phyloP scores from a whole-genome alignment of 2,329 filamentous ascomycete genomes.

The Lachnellula occidentalis region DNA sequence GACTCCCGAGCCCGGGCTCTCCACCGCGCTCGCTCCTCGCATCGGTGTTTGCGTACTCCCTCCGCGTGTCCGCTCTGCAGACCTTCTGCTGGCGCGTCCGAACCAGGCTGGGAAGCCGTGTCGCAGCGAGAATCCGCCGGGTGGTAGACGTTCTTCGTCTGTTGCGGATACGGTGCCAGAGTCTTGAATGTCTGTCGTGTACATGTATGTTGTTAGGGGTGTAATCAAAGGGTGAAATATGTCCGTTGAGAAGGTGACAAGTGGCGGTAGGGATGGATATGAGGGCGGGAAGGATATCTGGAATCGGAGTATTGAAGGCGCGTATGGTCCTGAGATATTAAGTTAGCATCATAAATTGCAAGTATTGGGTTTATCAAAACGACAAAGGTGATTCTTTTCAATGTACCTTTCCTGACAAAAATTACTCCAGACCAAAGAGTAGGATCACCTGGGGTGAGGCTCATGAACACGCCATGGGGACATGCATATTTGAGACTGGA shows the following conservation, averaged over 20 bases:
- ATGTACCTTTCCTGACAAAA: conserved; percentile 78
- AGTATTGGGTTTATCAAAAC: background rate
- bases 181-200: conserved; percentile 72
- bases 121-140: conserved; percentile 82
- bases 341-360: background rate
- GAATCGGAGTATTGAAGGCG: conserved; percentile 81
- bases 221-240: conserved; percentile 93
- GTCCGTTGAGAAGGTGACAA: conserved; percentile 84
- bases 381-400: background rate
- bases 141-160: conserved; percentile 76
- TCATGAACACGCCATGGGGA: conserved; percentile 83
- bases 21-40: conserved; percentile 14
- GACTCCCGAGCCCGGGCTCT: conserved; percentile 14
- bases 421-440: conserved; percentile 85
- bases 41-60: conserved; percentile 22
- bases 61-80: conserved; percentile 30
- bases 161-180: conserved; percentile 75
- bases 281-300: conserved; percentile 78
- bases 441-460: conserved; percentile 73
- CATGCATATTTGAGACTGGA: conserved; percentile 75
- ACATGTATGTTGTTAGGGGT: conserved; percentile 90
- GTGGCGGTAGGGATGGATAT: conserved; percentile 74
- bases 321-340: conserved; percentile 69
- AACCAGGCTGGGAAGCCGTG: conserved; percentile 94
- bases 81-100: conserved; percentile 47